These are phyloP conservation scores for Mesembryanthemum crystallinum DNA, from an alignment of 148 eudicot genomes.

Conservation along the genomic window DNA sequence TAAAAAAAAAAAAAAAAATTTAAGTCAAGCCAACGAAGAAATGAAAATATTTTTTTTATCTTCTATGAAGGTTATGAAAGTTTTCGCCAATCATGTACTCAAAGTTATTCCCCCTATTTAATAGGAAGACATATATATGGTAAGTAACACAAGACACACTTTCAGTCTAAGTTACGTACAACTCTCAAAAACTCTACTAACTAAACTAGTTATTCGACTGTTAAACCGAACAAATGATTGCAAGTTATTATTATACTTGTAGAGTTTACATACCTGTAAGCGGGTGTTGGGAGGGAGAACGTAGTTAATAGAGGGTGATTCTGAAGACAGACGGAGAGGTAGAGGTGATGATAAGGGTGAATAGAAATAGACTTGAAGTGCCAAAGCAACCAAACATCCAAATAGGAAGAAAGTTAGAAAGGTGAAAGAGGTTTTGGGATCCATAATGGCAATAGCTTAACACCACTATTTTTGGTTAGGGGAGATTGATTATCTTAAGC, in stretches of 20 bases:
- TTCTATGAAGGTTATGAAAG: no score
- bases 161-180: no score
- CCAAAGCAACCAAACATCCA: slow-evolving; percentile 40
- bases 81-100: no score
- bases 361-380: slow-evolving; percentile 43
- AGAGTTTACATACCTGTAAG: slow-evolving; percentile 44
- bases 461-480: neutral
- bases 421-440: slow-evolving; percentile 1
- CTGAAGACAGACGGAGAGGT: slow-evolving; percentile 37
- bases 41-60: no score
- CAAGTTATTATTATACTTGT: neutral
- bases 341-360: slow-evolving; percentile 65
- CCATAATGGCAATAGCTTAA: neutral
- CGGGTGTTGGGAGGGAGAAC: slow-evolving; percentile 38
- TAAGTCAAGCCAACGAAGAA: no score
- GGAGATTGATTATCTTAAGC: neutral
- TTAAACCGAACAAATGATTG: no score
- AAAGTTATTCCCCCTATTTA: no score
- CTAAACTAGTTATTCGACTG: no score
- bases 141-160: no score
- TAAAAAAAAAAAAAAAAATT: no score
- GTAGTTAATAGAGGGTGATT: slow-evolving; percentile 25
- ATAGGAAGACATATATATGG: no score
- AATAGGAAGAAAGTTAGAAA: slow-evolving; percentile 8
- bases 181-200: no score